These are phyloP conservation scores for Adansonia gregorii DNA, from an alignment of 441 rosid genomes.

Conservation along the genomic window DNA sequence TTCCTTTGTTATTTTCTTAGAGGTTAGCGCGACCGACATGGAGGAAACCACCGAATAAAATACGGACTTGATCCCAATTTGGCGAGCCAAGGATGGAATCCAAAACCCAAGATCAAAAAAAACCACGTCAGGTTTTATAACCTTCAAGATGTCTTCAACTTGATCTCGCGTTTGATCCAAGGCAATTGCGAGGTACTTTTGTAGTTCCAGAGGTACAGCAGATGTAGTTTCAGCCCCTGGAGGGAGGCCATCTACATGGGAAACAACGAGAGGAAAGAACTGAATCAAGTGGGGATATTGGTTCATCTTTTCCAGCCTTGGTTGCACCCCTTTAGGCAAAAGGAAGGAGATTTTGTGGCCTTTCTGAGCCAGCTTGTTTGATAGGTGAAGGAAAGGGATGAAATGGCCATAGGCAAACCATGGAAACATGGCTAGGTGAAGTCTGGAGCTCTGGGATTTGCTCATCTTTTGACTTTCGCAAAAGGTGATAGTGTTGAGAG, in stretches of 20 bases:
- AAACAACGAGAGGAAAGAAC: constrained; percentile 41
- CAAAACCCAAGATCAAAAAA: constrained; percentile 56
- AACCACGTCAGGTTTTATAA: constrained; percentile 42
- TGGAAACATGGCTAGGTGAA: constrained; percentile 59
- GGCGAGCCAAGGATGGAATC: constrained; percentile 49
- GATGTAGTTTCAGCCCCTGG: constrained; percentile 60
- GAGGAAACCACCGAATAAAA: constrained; percentile 42
- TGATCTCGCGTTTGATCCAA: constrained; percentile 55
- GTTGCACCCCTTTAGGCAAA: constrained; percentile 48
- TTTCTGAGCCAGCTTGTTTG: constrained; percentile 60
- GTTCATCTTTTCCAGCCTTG: constrained; percentile 43
- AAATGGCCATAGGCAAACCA: constrained; percentile 73
- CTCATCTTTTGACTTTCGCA: not conserved
- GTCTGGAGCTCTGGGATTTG: not conserved
- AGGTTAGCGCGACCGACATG: constrained; percentile 36
- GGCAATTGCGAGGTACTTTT: constrained; percentile 40
- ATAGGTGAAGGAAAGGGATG: constrained; percentile 63
- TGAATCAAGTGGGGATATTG: constrained; percentile 45
- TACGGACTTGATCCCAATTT: constrained; percentile 47
- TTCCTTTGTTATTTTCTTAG: not conserved
- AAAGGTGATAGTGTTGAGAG: no score
- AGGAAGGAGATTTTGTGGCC: constrained; percentile 52
- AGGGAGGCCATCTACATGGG: constrained; percentile 57
- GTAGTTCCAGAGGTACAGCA: constrained; percentile 40
- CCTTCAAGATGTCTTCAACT: constrained; percentile 35